Conservation (phyloP, 768 basidiomycete species). For the Pleurotus tuber-regium region DNA sequence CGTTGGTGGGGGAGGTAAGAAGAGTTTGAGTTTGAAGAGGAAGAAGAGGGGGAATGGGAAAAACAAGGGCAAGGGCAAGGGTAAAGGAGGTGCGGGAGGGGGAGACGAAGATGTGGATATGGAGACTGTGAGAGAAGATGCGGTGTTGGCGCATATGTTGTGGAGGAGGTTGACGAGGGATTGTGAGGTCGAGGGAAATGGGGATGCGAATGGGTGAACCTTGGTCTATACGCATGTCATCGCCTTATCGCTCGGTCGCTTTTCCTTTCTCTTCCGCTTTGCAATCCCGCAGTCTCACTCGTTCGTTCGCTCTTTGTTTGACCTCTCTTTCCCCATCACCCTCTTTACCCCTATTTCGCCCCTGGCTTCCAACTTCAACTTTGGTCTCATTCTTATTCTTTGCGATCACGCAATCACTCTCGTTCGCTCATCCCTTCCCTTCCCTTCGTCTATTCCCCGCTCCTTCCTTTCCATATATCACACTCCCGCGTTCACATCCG, state of each 20-base stretch:
- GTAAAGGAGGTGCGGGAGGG: neutral
- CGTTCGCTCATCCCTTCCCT: no score
- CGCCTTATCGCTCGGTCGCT: neutral
- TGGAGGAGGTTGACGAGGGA: slow-evolving; percentile 10
- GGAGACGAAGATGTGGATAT: neutral
- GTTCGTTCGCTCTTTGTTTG: no score
- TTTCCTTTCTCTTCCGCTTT: neutral
- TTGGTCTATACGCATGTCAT: neutral
- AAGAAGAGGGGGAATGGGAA: neutral
- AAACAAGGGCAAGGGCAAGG: neutral
- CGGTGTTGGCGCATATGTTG: slow-evolving; percentile 1
- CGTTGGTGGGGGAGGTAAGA: neutral
- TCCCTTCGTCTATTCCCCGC: no score
- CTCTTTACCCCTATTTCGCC: no score
- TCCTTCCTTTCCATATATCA: no score
- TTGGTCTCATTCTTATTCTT: no score
- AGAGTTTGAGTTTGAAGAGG: neutral
- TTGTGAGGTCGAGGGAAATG: neutral
- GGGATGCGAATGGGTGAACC: neutral
- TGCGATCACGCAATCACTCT: no score
- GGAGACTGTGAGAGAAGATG: neutral
- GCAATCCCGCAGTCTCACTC: neutral
- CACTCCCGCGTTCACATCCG: no score
- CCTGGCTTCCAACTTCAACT: no score
- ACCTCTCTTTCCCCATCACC: no score